These are phyloP conservation scores for Geranium incanum DNA, from an alignment of 441 rosid genomes.

Conservation along the genomic window DNA sequence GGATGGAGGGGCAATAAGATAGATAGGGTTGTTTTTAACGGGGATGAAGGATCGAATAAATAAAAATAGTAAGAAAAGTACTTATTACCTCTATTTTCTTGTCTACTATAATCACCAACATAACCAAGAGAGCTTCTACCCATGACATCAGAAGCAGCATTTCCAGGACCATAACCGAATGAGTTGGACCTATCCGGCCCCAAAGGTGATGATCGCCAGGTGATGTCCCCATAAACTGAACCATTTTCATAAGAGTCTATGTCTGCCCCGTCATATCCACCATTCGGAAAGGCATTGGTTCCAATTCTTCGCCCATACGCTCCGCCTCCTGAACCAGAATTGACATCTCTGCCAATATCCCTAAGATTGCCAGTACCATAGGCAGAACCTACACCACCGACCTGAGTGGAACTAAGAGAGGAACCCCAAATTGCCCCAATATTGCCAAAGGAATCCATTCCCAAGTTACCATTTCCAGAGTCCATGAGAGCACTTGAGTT, in stretches of 20 bases:
- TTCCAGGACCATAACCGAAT: slow-evolving; percentile 32
- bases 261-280: slow-evolving; percentile 36
- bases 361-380: slow-evolving; percentile 24
- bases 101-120: slow-evolving; percentile 39
- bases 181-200: slow-evolving; percentile 29
- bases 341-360: slow-evolving; percentile 26
- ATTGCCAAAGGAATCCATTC: slow-evolving; percentile 40
- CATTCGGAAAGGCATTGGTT: slow-evolving; percentile 29
- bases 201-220: slow-evolving; percentile 42
- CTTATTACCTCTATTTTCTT: slow-evolving; percentile 34
- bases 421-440: slow-evolving; percentile 43
- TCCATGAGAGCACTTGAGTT: slow-evolving; percentile 33
- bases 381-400: slow-evolving; percentile 32
- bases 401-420: slow-evolving; percentile 28
- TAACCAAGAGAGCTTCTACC: slow-evolving; percentile 31
- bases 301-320: slow-evolving; percentile 36
- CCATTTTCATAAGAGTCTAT: slow-evolving; percentile 35
- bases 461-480: slow-evolving; percentile 36
- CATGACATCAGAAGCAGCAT: slow-evolving; percentile 31
- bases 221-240: slow-evolving; percentile 43
- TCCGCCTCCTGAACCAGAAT: slow-evolving; percentile 26
- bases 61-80: background rate
- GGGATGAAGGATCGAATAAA: background rate
- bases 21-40: background rate
- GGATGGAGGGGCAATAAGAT: background rate